phyloP scores from a whole-genome alignment of 306 rosid species.

The Prunus mongolica region DNA sequence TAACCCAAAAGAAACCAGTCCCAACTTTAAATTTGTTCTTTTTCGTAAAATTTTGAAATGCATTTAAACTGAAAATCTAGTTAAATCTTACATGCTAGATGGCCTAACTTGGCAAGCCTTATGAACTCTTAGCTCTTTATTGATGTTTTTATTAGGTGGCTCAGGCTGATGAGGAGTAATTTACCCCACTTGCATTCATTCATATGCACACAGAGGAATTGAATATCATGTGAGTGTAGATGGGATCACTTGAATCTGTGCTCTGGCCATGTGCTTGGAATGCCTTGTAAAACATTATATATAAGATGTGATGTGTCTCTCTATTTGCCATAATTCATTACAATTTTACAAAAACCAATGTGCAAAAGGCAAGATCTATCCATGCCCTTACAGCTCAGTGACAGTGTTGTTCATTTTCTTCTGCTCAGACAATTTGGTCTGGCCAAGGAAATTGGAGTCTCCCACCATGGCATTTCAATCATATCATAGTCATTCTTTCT shows the following conservation, averaged over 20 bases:
- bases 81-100: background rate
- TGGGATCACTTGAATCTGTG: constrained; percentile 11
- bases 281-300: background rate
- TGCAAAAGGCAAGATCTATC: background rate
- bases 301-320: background rate
- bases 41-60: background rate
- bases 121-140: background rate
- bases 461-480: background rate
- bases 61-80: background rate
- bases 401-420: background rate
- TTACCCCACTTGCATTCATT: background rate
- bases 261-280: constrained; percentile 27
- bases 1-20: background rate
- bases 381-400: background rate
- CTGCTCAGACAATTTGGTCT: background rate
- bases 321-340: background rate
- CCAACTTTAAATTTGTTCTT: background rate
- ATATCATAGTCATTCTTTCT: too few species aligned
- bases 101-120: background rate
- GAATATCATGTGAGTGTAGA: background rate
- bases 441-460: background rate
- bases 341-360: background rate
- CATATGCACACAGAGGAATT: background rate
- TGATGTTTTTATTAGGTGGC: background rate
- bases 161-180: background rate